phyloP scores from a whole-genome alignment of 2,329 filamentous ascomycete genomes.

The Aspergillus calidoustus region DNA sequence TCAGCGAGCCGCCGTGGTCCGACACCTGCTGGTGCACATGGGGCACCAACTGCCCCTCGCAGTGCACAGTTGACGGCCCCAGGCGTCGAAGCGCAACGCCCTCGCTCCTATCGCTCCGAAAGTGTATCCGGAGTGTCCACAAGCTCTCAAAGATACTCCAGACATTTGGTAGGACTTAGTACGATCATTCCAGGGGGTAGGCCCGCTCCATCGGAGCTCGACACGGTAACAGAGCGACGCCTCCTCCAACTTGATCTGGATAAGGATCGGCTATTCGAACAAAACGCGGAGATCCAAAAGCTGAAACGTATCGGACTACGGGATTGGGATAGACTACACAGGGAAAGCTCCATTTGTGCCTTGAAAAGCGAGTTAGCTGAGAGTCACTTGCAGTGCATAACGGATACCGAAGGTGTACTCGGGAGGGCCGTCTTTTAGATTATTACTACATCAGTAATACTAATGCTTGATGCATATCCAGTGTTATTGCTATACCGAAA shows the following conservation, averaged over 20 bases:
- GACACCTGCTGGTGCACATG: conserved; percentile 32
- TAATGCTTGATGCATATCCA: too few relatives aligned
- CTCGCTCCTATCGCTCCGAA: conserved; percentile 41
- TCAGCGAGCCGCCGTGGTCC: conserved; percentile 42
- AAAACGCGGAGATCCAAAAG: conserved; percentile 50
- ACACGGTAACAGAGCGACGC: conserved; percentile 48
- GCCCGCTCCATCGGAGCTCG: conserved; percentile 42
- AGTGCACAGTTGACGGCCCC: conserved; percentile 34
- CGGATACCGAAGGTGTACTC: conserved; percentile 48
- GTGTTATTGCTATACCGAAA: too few relatives aligned
- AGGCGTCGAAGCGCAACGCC: conserved; percentile 38
- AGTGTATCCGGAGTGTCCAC: conserved; percentile 41
- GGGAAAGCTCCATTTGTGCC: conserved; percentile 52
- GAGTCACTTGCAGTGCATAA: conserved; percentile 51
- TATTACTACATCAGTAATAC: neutral
- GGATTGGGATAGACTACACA: conserved; percentile 54
- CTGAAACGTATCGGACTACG: conserved; percentile 47
- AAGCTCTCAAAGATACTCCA: conserved; percentile 45
- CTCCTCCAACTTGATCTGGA: conserved; percentile 51
- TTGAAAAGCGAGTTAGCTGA: conserved; percentile 55
- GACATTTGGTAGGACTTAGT: conserved; percentile 44
- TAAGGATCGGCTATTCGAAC: conserved; percentile 49
- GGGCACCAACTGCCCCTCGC: conserved; percentile 44
- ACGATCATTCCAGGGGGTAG: conserved; percentile 50
- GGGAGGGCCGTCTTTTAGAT: conserved; percentile 46